Evolutionary conservation across 2,329 filamentous ascomycete genomes (phyloP).

Genomic region (Diplodia intermedia): DNA sequence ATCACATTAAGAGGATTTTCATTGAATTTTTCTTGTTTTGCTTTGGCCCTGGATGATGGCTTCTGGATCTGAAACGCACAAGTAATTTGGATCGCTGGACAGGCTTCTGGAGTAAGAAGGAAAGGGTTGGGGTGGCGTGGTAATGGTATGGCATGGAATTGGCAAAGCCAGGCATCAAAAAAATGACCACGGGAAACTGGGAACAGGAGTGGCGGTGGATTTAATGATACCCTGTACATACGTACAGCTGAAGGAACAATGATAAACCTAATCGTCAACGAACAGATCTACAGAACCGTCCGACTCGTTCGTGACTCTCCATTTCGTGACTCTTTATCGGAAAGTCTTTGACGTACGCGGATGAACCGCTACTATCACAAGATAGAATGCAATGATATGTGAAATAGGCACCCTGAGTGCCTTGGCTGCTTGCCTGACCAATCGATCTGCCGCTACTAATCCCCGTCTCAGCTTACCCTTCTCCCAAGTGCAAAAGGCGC

Average conservation of each 20-base stretch:
- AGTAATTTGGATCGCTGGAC: slow-evolving; percentile 23
- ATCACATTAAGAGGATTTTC: not conserved
- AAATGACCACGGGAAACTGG: not conserved
- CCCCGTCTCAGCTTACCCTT: not conserved
- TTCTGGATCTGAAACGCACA: slow-evolving; percentile 5
- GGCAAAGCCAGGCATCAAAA: not conserved
- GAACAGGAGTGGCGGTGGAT: not conserved
- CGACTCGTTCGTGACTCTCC: not conserved
- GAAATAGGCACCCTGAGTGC: not conserved
- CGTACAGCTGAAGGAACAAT: slow-evolving; percentile 9
- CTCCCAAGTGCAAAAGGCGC: not conserved
- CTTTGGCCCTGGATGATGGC: slow-evolving; percentile 4
- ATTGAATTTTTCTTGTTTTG: not conserved
- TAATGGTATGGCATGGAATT: slow-evolving; percentile 10
- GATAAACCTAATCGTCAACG: slow-evolving; percentile 10
- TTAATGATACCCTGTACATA: slow-evolving; percentile 30
- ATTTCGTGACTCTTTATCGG: no score
- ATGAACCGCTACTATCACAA: not conserved
- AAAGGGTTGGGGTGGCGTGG: not conserved
- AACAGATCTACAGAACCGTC: not conserved
- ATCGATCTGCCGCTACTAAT: not conserved
- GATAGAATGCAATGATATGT: not conserved
- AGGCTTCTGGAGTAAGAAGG: not conserved
- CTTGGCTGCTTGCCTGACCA: not conserved
- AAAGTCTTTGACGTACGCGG: no score